Evolutionary conservation across 345 rosid species (phyloP).

Genomic region (Sapria himalayana): DNA sequence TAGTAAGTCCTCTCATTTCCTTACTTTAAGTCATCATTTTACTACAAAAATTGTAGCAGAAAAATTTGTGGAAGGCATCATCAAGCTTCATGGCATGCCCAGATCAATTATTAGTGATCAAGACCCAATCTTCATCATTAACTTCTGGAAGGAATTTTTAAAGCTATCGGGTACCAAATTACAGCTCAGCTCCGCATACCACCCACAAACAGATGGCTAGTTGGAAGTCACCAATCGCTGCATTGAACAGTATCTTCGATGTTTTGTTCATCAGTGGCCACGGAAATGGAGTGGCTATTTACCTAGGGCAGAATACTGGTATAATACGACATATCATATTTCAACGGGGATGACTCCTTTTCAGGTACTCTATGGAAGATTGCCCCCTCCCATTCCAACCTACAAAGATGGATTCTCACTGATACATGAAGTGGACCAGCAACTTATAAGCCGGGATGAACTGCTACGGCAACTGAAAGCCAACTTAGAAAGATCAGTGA

Average conservation of each 20-base stretch:
- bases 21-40: background rate
- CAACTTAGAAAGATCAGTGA: background rate
- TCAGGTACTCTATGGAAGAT: too few species aligned
- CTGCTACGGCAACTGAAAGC: background rate
- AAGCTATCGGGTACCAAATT: too few species aligned
- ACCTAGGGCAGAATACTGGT: background rate
- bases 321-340: background rate
- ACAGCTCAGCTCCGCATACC: background rate
- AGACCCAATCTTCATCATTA: too few species aligned
- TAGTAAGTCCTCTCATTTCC: background rate
- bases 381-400: too few species aligned
- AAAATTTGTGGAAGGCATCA: too few species aligned
- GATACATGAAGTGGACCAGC: background rate
- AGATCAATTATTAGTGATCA: background rate
- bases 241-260: background rate
- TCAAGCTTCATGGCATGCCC: background rate
- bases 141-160: too few species aligned
- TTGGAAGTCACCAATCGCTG: background rate
- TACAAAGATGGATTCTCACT: background rate
- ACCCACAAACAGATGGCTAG: background rate
- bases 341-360: background rate
- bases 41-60: background rate
- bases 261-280: constrained; percentile 1
- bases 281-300: background rate
- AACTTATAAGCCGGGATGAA: background rate